A percentile compares a stretch with the other conserved stretches of the same genome.
Conservation (phyloP, 2,329 filamentous ascomycete genomes). For the Alternaria sp. region DNA sequence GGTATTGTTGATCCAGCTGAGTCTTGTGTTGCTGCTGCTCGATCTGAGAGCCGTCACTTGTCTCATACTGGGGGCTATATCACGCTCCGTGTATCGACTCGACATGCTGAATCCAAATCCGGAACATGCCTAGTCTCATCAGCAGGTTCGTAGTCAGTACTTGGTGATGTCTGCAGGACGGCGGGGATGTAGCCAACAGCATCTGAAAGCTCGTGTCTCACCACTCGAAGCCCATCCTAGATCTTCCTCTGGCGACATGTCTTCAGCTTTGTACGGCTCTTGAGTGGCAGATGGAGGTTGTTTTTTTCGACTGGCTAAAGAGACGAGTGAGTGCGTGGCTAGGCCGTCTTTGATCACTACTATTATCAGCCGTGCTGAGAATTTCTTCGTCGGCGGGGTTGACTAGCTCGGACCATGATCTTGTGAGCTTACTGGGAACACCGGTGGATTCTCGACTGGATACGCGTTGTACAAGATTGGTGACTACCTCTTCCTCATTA, state of each 20-base stretch:
- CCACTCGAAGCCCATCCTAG: conserved; percentile 10
- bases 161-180: neutral
- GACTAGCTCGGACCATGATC: neutral
- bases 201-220: conserved; percentile 7
- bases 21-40: too few species aligned
- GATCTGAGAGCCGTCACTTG: neutral
- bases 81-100: neutral
- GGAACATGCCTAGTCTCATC: neutral
- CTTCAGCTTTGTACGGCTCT: neutral
- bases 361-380: neutral
- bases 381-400: neutral
- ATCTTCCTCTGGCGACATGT: conserved; percentile 4
- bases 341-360: neutral
- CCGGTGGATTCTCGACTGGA: neutral
- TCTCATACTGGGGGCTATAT: neutral
- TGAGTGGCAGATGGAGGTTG: neutral
- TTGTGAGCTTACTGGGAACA: neutral
- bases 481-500: neutral
- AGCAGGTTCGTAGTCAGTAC: neutral
- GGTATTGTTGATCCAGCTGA: neutral
- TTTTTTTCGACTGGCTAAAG: neutral
- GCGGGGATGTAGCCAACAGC: conserved; percentile 1
- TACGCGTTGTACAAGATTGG: neutral
- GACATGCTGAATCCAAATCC: neutral
- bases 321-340: neutral